phyloP scores from a whole-genome alignment of 2,329 filamentous ascomycete genomes.

The Pyricularia pennisetigena region DNA sequence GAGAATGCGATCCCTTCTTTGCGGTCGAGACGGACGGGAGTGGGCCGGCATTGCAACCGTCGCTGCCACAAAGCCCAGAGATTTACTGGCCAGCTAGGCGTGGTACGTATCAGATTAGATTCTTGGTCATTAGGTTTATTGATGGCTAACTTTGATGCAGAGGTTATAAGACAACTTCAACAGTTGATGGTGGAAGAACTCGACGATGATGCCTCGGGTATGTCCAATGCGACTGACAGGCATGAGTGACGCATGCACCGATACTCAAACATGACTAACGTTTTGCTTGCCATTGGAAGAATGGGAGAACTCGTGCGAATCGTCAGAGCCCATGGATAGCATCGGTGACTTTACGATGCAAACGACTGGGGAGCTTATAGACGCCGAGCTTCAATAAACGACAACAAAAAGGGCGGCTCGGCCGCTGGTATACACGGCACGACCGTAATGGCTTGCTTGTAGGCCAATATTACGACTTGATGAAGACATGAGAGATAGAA shows the following conservation, averaged over 20 bases:
- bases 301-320: constrained; percentile 44
- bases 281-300: constrained; percentile 25
- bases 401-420: background rate
- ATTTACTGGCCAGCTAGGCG: background rate
- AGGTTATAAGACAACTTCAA: constrained; percentile 36
- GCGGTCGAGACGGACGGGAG: constrained; percentile 10
- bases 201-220: constrained; percentile 51
- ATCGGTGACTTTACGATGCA: constrained; percentile 35
- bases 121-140: background rate
- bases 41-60: background rate
- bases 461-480: constrained; percentile 2
- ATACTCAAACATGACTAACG: constrained; percentile 19
- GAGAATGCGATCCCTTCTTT: background rate
- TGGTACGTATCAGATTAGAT: background rate
- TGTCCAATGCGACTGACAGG: constrained; percentile 19
- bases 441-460: background rate
- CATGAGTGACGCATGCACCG: background rate
- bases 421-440: background rate
- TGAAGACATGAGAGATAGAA: constrained; percentile 4
- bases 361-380: constrained; percentile 27
- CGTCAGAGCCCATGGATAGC: constrained; percentile 44
- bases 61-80: background rate
- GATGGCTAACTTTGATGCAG: constrained; percentile 14
- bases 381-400: constrained; percentile 10
- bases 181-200: constrained; percentile 46